These are phyloP conservation scores for Pseudogymnoascus sp. DNA, from an alignment of 2,329 filamentous ascomycete species.

Conservation along the genomic window DNA sequence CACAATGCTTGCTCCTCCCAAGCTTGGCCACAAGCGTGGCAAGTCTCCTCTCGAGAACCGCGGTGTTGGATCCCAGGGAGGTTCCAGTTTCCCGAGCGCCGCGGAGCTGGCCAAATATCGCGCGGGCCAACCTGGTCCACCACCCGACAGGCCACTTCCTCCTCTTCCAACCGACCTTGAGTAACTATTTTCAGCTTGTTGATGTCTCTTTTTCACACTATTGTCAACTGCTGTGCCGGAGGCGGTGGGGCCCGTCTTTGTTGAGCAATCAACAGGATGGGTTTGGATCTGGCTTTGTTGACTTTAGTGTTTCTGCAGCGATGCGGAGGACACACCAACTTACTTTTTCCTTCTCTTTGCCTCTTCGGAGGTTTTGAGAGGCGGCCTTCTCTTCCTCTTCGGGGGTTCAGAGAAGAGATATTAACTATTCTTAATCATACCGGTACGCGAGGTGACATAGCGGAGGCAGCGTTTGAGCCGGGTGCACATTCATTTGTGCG, in stretches of 20 bases:
- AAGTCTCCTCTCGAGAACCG: not conserved
- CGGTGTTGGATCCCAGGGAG: not conserved
- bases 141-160: not conserved
- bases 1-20: not conserved
- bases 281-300: constrained; percentile 2
- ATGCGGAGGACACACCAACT: not conserved
- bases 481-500: not conserved
- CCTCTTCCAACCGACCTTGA: not conserved
- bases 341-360: not conserved
- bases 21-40: not conserved
- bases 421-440: not conserved
- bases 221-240: not conserved
- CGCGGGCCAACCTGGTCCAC: not conserved
- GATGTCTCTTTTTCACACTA: not conserved
- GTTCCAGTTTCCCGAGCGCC: not conserved
- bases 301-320: not conserved
- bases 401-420: not conserved
- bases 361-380: not conserved
- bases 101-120: no score
- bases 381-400: not conserved
- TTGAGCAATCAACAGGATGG: not conserved
- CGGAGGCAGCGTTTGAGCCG: not conserved
- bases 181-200: not conserved
- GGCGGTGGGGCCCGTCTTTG: not conserved
- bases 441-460: not conserved